Evolutionary conservation across 1,284 basidiomycete genomes (phyloP).

Genomic region (Tylopilus orsonianus): DNA sequence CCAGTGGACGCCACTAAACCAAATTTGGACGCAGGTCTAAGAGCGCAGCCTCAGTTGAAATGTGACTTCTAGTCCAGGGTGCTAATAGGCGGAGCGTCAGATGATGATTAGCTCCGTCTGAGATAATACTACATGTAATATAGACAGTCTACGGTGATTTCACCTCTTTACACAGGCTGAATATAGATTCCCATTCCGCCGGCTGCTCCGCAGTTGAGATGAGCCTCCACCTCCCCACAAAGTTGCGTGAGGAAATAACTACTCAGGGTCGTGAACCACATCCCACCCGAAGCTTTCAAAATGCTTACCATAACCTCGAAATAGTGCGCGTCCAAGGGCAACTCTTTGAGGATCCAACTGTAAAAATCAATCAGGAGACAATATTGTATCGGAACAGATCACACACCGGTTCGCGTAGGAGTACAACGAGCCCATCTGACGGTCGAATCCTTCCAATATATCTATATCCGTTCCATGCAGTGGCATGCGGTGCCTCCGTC

Average conservation of each 20-base stretch:
- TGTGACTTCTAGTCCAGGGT: too few relatives aligned
- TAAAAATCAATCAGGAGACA: slow-evolving; percentile 1
- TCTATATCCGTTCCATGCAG: slow-evolving; percentile 47
- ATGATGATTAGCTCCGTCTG: background rate
- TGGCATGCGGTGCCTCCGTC: slow-evolving; percentile 46
- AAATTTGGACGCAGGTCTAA: too few relatives aligned
- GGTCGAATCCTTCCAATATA: slow-evolving; percentile 35
- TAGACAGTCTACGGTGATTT: slow-evolving; percentile 15
- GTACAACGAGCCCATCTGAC: slow-evolving; percentile 37
- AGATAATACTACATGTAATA: background rate
- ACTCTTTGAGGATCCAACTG: slow-evolving; percentile 31
- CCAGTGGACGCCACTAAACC: too few relatives aligned
- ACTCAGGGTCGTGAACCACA: slow-evolving; percentile 9
- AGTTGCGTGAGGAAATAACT: slow-evolving; percentile 51
- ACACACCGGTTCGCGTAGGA: slow-evolving; percentile 44
- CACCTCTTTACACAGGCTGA: slow-evolving; percentile 44
- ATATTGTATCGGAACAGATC: background rate
- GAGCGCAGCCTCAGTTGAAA: too few relatives aligned
- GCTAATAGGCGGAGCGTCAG: background rate
- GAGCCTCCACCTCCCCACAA: slow-evolving; percentile 48
- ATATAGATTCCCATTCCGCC: slow-evolving; percentile 49
- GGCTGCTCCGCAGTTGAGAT: slow-evolving; percentile 33
- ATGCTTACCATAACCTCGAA: slow-evolving; percentile 47
- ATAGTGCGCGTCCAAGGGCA: slow-evolving; percentile 38
- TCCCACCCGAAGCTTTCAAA: background rate